Conservation (phyloP, 768 basidiomycete species). For the Trametes coccinea region DNA sequence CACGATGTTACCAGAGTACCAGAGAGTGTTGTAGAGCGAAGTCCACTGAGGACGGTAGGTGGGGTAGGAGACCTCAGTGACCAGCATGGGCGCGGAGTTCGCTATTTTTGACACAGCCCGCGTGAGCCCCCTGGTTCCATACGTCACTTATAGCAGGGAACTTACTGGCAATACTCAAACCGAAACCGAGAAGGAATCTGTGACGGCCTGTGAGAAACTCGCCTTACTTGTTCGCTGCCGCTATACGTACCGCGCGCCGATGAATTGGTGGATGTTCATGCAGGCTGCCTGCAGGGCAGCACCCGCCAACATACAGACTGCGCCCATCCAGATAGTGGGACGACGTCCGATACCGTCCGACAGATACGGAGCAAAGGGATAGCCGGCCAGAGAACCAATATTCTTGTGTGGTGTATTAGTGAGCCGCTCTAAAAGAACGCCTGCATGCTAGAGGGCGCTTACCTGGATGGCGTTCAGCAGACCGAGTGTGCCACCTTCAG, state of each 20-base stretch:
- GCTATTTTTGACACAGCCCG: constrained; percentile 35
- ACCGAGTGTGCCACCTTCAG: constrained; percentile 59
- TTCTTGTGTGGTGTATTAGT: constrained; percentile 45
- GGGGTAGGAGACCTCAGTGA: constrained; percentile 86
- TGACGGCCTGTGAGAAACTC: constrained; percentile 3
- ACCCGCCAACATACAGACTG: constrained; percentile 67
- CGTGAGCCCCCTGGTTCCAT: constrained; percentile 25
- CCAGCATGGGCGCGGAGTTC: constrained; percentile 78
- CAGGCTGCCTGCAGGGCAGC: constrained; percentile 70
- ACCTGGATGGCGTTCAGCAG: constrained; percentile 77
- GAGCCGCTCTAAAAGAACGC: background rate
- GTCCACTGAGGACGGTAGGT: constrained; percentile 79
- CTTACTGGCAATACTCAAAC: constrained; percentile 67
- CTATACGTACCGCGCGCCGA: constrained; percentile 64
- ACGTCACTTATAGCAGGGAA: background rate
- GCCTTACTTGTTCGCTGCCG: background rate
- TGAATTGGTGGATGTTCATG: constrained; percentile 76
- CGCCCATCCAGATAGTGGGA: constrained; percentile 64
- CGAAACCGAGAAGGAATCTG: constrained; percentile 74
- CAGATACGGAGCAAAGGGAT: constrained; percentile 70
- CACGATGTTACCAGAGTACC: constrained; percentile 84
- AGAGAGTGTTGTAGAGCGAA: constrained; percentile 79
- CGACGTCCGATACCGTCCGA: constrained; percentile 75
- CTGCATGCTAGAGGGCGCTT: constrained; percentile 5
- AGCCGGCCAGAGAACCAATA: constrained; percentile 66